Evolutionary conservation across 805 yeast genomes (phyloP).

Genomic region (Lachancea mirantina): DNA sequence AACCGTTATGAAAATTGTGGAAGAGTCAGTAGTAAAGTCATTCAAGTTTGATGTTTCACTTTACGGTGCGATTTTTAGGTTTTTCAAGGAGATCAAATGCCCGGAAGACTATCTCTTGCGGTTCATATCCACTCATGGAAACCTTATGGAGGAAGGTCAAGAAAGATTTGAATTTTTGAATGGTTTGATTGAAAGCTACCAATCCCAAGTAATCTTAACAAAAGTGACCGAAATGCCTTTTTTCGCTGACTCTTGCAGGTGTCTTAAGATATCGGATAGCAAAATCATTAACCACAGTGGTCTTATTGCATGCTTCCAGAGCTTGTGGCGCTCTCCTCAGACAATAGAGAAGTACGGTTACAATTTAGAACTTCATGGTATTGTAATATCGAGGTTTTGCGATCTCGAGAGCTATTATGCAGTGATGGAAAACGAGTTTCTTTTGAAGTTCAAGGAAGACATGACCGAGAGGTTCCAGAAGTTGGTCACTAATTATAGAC

Average conservation of each 20-base stretch:
- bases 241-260: constrained; percentile 24
- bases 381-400: constrained; percentile 31
- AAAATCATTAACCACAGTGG: constrained; percentile 24
- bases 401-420: constrained; percentile 31
- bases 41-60: constrained; percentile 26
- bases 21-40: constrained; percentile 35
- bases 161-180: constrained; percentile 29
- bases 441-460: constrained; percentile 28
- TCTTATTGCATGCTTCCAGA: constrained; percentile 26
- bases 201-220: constrained; percentile 18
- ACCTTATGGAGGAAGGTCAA: constrained; percentile 10
- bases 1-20: constrained; percentile 32
- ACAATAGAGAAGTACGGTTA: constrained; percentile 20
- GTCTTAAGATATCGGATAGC: constrained; percentile 15
- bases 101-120: constrained; percentile 29
- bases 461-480: constrained; percentile 24
- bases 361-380: constrained; percentile 29
- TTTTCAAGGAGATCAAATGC: constrained; percentile 25
- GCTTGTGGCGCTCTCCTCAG: constrained; percentile 27
- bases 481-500: constrained; percentile 19
- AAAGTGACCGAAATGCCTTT: constrained; percentile 27
- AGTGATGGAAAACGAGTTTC: constrained; percentile 19
- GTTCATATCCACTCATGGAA: constrained; percentile 32
- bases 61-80: constrained; percentile 32
- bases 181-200: constrained; percentile 18